Base-by-base conservation (phyloP, 805 yeast genomes). In the Metschnikowia hibisci region DNA sequence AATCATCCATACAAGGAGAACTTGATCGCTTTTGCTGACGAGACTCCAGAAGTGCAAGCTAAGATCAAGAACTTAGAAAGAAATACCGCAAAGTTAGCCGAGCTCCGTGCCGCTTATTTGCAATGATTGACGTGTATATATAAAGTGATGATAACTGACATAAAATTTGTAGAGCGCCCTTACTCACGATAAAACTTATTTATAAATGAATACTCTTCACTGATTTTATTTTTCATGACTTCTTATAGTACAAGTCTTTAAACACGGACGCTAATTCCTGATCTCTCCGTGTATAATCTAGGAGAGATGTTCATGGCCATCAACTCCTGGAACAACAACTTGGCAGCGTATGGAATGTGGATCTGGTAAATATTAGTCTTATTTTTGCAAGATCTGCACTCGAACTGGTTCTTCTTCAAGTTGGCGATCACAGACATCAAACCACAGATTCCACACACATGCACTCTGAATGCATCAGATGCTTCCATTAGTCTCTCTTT, bases 291-390 rank as follows among this genome's bases (percentile, higher is more conserved):
- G 67, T 91, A 91, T 73, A 91, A 69, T 70, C 99, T 82, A 43
- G 98, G 99, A 15, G 96, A 85, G 59, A 93, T 93, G 67, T 93
- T 93, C 99, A 93, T 93, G 32, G 99, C 96, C 98, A 93, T 93
- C 62, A 93, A 78, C 72, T 93, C 99, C 73, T 93, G 99, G 88
- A 93, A 93, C 64, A 93, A 73, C 62, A 93, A 77, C 72, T 93
- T 93, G 42, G 99, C 99, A 37, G 99, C 99, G 65, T 93, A 93
- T 37, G 99, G 99, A 60, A 93, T 87, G 61, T 91, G 96, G 54
- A 90, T 86, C 76, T 93, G 99, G 70, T 88, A 93, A 58, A 93
- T 91, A 69, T 91, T 95, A 52, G 97, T 93, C 78, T 93, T 93
- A 73, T 93, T 93, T 70, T 93, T 91, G 76, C 99, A 93, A 40